These are phyloP conservation scores for Penicillium thymicola DNA, from an alignment of 2,329 filamentous ascomycete species.

Conservation along the genomic window DNA sequence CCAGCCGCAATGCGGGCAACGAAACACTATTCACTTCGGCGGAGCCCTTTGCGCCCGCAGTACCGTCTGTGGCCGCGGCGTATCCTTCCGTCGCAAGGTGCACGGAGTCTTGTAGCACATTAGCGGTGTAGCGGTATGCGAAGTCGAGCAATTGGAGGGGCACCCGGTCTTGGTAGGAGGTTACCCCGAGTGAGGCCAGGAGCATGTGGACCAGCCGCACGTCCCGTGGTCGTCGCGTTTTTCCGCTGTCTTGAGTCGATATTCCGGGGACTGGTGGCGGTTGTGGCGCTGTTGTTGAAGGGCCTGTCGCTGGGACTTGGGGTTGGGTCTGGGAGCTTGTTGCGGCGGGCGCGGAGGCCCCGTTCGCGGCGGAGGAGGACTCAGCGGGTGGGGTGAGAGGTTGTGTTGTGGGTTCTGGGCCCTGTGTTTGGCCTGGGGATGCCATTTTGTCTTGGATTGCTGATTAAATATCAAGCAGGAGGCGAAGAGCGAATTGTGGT, in stretches of 20 bases:
- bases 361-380: slow-evolving; percentile 23
- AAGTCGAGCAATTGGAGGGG: slow-evolving; percentile 53
- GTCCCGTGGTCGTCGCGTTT: slow-evolving; percentile 48
- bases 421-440: slow-evolving; percentile 34
- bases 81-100: slow-evolving; percentile 52
- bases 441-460: slow-evolving; percentile 26
- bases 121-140: slow-evolving; percentile 53
- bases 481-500: slow-evolving; percentile 1
- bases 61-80: slow-evolving; percentile 36
- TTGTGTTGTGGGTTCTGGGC: slow-evolving; percentile 32
- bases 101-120: slow-evolving; percentile 51
- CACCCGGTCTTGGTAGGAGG: slow-evolving; percentile 52
- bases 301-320: slow-evolving; percentile 16
- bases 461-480: neutral
- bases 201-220: slow-evolving; percentile 51
- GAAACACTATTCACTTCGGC: slow-evolving; percentile 53
- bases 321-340: slow-evolving; percentile 17
- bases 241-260: slow-evolving; percentile 46
- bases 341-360: slow-evolving; percentile 21
- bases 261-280: slow-evolving; percentile 42
- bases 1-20: slow-evolving; percentile 57
- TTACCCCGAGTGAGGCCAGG: slow-evolving; percentile 48
- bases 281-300: slow-evolving; percentile 27
- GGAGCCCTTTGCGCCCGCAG: slow-evolving; percentile 34
- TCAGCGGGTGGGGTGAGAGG: slow-evolving; percentile 47